Evolutionary conservation across 108 stramenopile genomes (phyloP).

Genomic region (Nannochloropsis gaditana): DNA sequence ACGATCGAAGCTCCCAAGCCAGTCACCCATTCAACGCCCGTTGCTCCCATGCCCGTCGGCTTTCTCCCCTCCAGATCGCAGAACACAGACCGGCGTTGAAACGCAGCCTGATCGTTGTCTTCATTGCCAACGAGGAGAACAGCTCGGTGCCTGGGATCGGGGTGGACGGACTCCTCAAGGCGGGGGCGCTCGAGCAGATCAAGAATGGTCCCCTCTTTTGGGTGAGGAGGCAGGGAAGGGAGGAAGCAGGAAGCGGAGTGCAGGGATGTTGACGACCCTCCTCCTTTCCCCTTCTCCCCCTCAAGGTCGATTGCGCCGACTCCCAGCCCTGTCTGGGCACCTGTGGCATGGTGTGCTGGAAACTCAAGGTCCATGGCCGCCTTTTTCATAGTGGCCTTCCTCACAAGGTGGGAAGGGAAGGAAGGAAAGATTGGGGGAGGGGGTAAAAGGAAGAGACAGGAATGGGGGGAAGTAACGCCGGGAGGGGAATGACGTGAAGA

Average conservation of each 20-base stretch:
- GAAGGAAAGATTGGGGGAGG: background rate
- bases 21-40: background rate
- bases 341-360: conserved; percentile 57
- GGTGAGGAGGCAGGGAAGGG: conserved; percentile 13
- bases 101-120: conserved; percentile 52
- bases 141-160: conserved; percentile 54
- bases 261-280: background rate
- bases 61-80: conserved; percentile 38
- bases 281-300: background rate
- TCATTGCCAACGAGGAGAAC: conserved; percentile 64
- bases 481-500: no score
- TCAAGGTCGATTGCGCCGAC: conserved; percentile 57
- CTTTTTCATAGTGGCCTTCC: conserved; percentile 61
- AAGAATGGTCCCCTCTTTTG: conserved; percentile 59
- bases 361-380: conserved; percentile 55
- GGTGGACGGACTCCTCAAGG: conserved; percentile 53
- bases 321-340: conserved; percentile 59
- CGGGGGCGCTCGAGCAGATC: conserved; percentile 55
- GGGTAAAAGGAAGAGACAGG: background rate
- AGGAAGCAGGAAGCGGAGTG: background rate
- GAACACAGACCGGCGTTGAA: conserved; percentile 51
- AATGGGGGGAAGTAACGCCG: background rate
- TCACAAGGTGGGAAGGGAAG: conserved; percentile 37
- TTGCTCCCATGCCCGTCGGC: background rate
- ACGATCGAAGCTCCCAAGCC: background rate